Evolutionary conservation across 1,284 basidiomycete genomes (phyloP).

Genomic region (Clitocybe nebularis): DNA sequence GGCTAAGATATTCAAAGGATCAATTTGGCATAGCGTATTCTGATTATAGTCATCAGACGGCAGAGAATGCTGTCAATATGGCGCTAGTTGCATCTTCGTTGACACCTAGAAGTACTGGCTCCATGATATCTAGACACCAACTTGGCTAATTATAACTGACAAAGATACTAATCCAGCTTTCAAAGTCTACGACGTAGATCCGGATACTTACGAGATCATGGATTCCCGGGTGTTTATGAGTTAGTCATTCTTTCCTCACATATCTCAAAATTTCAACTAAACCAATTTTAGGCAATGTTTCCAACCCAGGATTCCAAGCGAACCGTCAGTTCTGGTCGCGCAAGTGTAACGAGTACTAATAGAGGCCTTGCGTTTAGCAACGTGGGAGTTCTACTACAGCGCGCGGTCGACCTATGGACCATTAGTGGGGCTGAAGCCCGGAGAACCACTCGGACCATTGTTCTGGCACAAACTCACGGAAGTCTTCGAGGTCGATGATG

Average conservation of each 20-base stretch:
- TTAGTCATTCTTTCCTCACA: conserved; percentile 17
- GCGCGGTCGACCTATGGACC: conserved; percentile 49
- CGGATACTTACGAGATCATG: conserved; percentile 50
- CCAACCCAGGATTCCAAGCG: conserved; percentile 33
- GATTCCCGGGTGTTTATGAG: conserved; percentile 42
- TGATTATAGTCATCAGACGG: conserved; percentile 44
- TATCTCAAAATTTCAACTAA: neutral
- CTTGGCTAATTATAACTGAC: neutral
- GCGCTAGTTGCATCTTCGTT: conserved; percentile 51
- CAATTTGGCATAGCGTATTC: conserved; percentile 58
- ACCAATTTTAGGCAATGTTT: conserved; percentile 29
- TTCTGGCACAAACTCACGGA: conserved; percentile 65
- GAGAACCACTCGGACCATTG: conserved; percentile 33
- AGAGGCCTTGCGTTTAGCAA: conserved; percentile 28
- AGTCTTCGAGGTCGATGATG: conserved; percentile 44
- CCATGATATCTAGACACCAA: neutral
- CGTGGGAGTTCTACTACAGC: conserved; percentile 54
- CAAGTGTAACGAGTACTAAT: neutral
- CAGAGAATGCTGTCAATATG: conserved; percentile 46
- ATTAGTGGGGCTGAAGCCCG: conserved; percentile 31
- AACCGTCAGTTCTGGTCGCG: conserved; percentile 22
- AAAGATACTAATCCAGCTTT: conserved; percentile 50
- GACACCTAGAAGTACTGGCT: conserved; percentile 49
- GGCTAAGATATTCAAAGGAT: conserved; percentile 31
- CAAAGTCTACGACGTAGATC: conserved; percentile 50